Evolutionary conservation across 2,329 filamentous ascomycete genomes (phyloP), one percentile per base, ranked within the genome.

Genomic region (Calonectria crousiana): DNA sequence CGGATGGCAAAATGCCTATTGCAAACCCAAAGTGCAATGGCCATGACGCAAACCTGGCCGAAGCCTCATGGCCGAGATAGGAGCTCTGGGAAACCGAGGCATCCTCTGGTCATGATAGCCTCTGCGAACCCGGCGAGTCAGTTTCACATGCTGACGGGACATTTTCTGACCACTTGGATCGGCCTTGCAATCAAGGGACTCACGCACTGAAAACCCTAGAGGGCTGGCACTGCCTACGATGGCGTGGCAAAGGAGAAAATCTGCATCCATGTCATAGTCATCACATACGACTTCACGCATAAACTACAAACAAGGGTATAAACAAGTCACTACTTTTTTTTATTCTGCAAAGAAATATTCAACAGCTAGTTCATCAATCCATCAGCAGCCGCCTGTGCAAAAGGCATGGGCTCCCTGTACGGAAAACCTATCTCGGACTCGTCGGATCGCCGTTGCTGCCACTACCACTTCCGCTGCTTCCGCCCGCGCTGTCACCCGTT

Each of bases 401-500:
- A 56, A 53, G 41, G 28, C 38, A 28, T 64, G 44, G 28, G 28
- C 28, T 76, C 58, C 56, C 51, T 51, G 67, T 53, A 67, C 51
- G 16, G 56, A 11, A 53, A 58, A 52, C 64, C 79, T 77, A 79
- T 49, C 77, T 76, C 36, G 79, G 90, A 80, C 91, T 92, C 74
- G 85, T 86, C 30, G 89, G 88, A 78, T 91, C 90, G 66, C 86
- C 84, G 44, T 86, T 81, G 79, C 89, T 90, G n/a, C 85, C 86
- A 77, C 87, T 88, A 49, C 88, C 87, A 77, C 88, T 90, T 38
- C 86, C 87, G 75, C 85, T 85, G 73, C 87, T 86, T 69, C 85
- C 80, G 72, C 77, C 81, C 60, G 85, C 85, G 73, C 87, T 86
- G 69, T 85, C 80, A 71, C 77, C 81, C 64, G 78, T 80, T 41